Percentiles rank a stretch among this genome's conserved stretches.
These are phyloP conservation scores for Podaxis sp. DNA, from an alignment of 768 basidiomycete genomes.

Conservation along the genomic window DNA sequence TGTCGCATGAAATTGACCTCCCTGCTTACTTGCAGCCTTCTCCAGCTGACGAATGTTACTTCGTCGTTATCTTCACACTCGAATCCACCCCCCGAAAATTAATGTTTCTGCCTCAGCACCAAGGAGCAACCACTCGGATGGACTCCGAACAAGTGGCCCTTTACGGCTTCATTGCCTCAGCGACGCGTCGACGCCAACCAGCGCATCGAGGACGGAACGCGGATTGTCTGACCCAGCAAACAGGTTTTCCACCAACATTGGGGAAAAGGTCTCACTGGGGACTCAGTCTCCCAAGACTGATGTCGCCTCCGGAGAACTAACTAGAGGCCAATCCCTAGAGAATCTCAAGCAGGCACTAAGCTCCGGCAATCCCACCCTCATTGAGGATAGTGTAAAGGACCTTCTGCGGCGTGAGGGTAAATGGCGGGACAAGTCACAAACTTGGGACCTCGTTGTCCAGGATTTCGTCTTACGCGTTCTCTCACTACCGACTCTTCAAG, in stretches of 20 bases:
- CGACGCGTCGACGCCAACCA: background rate
- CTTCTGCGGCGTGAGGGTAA: background rate
- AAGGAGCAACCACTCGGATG: slow-evolving; percentile 21
- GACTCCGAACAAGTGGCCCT: background rate
- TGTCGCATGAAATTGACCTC: background rate
- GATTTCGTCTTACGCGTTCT: slow-evolving; percentile 8
- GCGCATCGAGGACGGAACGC: background rate
- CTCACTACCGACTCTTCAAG: slow-evolving; percentile 1
- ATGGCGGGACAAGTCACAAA: background rate
- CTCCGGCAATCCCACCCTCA: background rate
- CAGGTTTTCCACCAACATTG: background rate
- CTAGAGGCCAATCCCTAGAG: background rate
- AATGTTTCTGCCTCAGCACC: slow-evolving; percentile 17
- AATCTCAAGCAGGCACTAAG: background rate
- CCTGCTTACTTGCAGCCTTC: background rate
- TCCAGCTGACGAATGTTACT: slow-evolving; percentile 71
- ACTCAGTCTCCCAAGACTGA: background rate
- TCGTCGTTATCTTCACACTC: slow-evolving; percentile 60
- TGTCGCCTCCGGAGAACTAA: background rate
- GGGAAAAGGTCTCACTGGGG: background rate
- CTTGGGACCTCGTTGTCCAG: background rate
- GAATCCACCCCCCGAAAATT: slow-evolving; percentile 41
- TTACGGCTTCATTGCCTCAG: background rate
- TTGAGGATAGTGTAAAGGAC: slow-evolving; percentile 1
- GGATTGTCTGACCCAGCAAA: background rate